Evolutionary conservation across 1,284 basidiomycete species (phyloP), one percentile per base, ranked within the genome.

Genomic region (Puccinia coronata): DNA sequence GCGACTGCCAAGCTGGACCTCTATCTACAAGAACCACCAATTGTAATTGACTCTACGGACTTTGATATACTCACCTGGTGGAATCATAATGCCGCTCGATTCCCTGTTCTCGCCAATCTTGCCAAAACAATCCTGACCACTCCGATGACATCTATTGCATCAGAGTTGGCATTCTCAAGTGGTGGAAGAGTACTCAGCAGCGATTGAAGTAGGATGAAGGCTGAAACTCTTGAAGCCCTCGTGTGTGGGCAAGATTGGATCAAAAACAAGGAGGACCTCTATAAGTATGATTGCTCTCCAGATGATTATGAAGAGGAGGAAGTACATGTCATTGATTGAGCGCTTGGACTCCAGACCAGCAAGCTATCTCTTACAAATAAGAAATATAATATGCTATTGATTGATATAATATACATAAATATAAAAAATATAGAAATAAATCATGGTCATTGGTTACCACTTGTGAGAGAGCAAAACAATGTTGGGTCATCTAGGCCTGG

Each of bases 221-320:
- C 65, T 2, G 43, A 69, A 12, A 69, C 65, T 23, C 20, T 69
- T 12, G 41, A 69, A 23, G 65, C 65, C n/a, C 65, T 47, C 1
- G 43, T 69, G 39, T 43, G 65, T 47, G 41, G 65, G 3, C 65
- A 69, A 47, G 65, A 69, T 41, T 69, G 65, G 65, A 69, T 69
- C n/a, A 23, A 43, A 43, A 20, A 4, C 18, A 20, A 65, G 11
- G 63, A 65, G 2, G 34, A 36, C 31, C 63, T 65, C 63, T 65
- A 65, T 39, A 36, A 65, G 23, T 4, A 65, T 25, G 55, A 59
- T 28, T n/a, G n/a, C 16, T 43, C 43, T 43, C 43, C 6, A 43
- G 43, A 43, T 8, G 43, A 16, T 43, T 43, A 8, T 43, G 43
- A 43, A 8, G 43, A 43, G 16, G 43, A 43, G 6, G 43, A 43